Evolutionary conservation across 345 rosid species (phyloP).

Genomic region (Diplotaxis tenuifolia): DNA sequence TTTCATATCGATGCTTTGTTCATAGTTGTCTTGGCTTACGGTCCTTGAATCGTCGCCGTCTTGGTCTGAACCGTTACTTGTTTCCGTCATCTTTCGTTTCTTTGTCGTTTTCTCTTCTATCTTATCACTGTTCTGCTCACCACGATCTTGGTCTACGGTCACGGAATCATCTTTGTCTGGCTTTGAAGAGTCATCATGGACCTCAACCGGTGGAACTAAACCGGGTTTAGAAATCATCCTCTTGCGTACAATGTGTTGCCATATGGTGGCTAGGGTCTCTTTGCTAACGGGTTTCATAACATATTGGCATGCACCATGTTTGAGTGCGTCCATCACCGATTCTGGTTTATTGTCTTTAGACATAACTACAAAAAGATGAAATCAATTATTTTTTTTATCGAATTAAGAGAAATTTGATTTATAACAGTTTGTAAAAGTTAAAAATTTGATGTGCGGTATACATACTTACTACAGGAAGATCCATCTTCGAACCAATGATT

Average conservation of each 20-base stretch:
- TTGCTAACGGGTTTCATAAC: slow-evolving; percentile 11
- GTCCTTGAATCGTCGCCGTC: background rate
- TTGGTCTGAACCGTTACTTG: background rate
- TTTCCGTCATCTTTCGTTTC: background rate
- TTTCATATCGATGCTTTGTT: background rate
- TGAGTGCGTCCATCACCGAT: slow-evolving; percentile 14
- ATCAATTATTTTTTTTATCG: background rate
- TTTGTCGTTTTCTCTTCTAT: background rate
- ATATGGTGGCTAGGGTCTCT: background rate
- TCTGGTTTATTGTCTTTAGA: slow-evolving; percentile 5
- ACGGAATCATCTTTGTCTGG: background rate
- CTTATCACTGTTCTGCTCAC: background rate
- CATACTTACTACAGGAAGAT: slow-evolving; percentile 28
- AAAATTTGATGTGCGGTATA: background rate
- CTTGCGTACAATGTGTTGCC: slow-evolving; percentile 35
- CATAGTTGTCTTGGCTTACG: background rate
- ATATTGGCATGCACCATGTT: slow-evolving; percentile 27
- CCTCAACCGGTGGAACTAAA: background rate
- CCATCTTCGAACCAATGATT: slow-evolving; percentile 1
- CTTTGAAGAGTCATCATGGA: background rate
- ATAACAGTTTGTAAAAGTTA: background rate
- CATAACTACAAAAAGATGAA: slow-evolving; percentile 23
- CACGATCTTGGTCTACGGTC: background rate
- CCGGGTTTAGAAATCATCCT: background rate
- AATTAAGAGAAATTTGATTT: background rate